Conservation (phyloP, 192 early-diverging fungal species). For the Rhizoclosmatium sp. region DNA sequence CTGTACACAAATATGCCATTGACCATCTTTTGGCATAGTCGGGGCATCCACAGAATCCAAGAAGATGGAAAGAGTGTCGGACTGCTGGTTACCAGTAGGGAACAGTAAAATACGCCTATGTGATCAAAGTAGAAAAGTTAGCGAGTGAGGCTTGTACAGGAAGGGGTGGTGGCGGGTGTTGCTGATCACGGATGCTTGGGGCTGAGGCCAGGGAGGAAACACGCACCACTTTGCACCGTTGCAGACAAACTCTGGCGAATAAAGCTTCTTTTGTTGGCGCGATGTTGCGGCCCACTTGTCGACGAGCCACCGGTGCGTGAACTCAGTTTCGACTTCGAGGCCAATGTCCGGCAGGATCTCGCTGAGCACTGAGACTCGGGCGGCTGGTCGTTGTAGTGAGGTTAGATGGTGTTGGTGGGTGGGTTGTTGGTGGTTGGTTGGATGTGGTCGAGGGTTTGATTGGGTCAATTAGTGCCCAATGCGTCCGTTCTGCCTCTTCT, state of each 20-base stretch:
- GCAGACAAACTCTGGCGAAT: constrained; percentile 51
- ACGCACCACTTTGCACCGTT: constrained; percentile 54
- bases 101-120: constrained; percentile 88
- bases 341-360: constrained; percentile 44
- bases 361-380: constrained; percentile 16
- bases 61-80: constrained; percentile 82
- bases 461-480: no score
- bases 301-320: constrained; percentile 50
- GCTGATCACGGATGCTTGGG: background rate
- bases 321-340: constrained; percentile 43
- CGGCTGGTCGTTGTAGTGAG: background rate
- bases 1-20: constrained; percentile 87
- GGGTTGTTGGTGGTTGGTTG: background rate
- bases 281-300: constrained; percentile 32
- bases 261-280: constrained; percentile 36
- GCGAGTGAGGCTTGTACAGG: background rate
- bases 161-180: background rate
- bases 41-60: constrained; percentile 84
- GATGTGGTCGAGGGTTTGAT: background rate
- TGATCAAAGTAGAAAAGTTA: background rate
- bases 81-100: constrained; percentile 82
- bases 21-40: constrained; percentile 47
- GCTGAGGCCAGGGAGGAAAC: background rate
- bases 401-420: background rate
- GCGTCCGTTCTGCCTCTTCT: no score